Conservation (phyloP, 768 basidiomycete species). For the Tricholoma bakamatsutake region DNA sequence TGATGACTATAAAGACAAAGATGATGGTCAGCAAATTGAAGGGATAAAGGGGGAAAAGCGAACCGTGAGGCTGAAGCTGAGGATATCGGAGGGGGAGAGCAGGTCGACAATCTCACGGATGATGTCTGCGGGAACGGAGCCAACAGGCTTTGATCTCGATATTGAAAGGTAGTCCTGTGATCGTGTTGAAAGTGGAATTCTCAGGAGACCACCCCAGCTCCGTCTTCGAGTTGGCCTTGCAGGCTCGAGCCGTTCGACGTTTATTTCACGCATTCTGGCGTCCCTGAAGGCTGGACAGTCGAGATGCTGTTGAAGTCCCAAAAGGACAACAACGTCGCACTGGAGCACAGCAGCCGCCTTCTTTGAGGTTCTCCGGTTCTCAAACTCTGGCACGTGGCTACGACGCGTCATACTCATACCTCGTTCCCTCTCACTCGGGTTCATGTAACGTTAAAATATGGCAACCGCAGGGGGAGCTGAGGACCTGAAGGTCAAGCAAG, state of each 20-base stretch:
- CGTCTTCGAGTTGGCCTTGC: conserved; percentile 14
- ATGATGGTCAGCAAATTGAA: conserved; percentile 4
- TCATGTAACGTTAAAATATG: too few relatives aligned
- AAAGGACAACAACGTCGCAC: neutral
- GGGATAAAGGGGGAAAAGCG: conserved; percentile 12
- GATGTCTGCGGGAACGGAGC: conserved; percentile 34
- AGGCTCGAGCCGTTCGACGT: conserved; percentile 3
- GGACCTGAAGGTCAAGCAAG: too few relatives aligned
- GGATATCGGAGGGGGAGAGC: conserved; percentile 31
- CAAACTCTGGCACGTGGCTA: conserved; percentile 1
- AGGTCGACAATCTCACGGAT: conserved; percentile 33
- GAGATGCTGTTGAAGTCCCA: neutral
- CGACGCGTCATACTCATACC: neutral
- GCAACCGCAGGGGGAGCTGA: too few relatives aligned
- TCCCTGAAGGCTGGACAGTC: neutral
- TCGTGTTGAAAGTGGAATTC: conserved; percentile 26
- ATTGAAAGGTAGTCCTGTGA: conserved; percentile 19
- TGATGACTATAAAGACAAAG: conserved; percentile 20
- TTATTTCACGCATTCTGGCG: conserved; percentile 2
- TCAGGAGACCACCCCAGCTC: conserved; percentile 30
- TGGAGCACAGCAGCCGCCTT: neutral
- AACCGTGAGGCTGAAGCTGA: conserved; percentile 37
- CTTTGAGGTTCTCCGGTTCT: neutral
- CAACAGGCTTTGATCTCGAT: conserved; percentile 17
- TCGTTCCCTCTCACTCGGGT: too few relatives aligned